Evolutionary conservation across 2,329 filamentous ascomycete species (phyloP).

Genomic region (Chrysosphaeria jannelii): DNA sequence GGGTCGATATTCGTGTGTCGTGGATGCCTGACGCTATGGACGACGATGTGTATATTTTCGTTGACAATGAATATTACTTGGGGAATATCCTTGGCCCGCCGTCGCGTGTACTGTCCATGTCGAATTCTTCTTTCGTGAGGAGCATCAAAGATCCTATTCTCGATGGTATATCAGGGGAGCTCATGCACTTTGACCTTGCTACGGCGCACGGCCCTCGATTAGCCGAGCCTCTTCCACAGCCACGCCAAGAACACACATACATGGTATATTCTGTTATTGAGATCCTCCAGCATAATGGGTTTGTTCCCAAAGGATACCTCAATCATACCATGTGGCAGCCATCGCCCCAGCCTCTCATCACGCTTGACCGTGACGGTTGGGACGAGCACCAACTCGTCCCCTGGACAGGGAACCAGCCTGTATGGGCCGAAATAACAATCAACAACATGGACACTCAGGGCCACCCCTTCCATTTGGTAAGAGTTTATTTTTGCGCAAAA

Average conservation of each 20-base stretch:
- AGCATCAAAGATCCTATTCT: not conserved
- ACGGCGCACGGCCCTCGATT: conserved; percentile 1
- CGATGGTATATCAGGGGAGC: not conserved
- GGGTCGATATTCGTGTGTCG: conserved; percentile 4
- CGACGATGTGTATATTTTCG: conserved; percentile 3
- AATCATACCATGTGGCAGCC: conserved; percentile 6
- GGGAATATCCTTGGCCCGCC: conserved; percentile 1
- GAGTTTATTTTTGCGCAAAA: too few species aligned
- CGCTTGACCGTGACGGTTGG: conserved; percentile 4
- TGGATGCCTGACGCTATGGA: conserved; percentile 3
- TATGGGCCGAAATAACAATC: conserved; percentile 6
- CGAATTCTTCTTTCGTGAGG: not conserved
- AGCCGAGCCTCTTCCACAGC: conserved; percentile 2
- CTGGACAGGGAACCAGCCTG: conserved; percentile 5
- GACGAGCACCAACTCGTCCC: conserved; percentile 6
- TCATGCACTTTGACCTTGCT: conserved; percentile 3
- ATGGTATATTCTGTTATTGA: conserved; percentile 6
- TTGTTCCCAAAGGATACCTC: conserved; percentile 5
- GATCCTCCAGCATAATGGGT: conserved; percentile 4
- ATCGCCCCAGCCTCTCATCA: conserved; percentile 4
- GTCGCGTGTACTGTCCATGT: conserved; percentile 1
- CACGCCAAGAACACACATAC: conserved; percentile 2
- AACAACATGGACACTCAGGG: conserved; percentile 7
- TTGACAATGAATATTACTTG: conserved; percentile 6
- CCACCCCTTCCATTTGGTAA: conserved; percentile 7